Evolutionary conservation across 1,284 basidiomycete species (phyloP).

Genomic region (Malassezia brasiliensis): DNA sequence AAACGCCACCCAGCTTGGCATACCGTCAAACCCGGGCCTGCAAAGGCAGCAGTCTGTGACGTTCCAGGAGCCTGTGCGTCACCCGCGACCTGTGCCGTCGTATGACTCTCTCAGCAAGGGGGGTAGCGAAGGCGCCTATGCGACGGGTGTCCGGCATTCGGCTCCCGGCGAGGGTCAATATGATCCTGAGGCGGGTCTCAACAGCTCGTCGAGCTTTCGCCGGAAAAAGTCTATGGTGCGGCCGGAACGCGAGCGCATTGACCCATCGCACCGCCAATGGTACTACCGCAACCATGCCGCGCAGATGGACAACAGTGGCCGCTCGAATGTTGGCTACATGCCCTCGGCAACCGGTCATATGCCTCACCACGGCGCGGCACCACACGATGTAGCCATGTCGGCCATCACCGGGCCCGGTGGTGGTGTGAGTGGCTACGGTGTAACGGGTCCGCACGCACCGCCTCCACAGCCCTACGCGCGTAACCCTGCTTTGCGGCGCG

Average conservation of each 20-base stretch:
- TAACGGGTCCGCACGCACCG: slow-evolving; percentile 30
- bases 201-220: slow-evolving; percentile 49
- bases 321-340: slow-evolving; percentile 38
- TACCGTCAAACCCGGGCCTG: not conserved
- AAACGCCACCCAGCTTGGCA: too few relatives aligned
- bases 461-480: slow-evolving; percentile 18
- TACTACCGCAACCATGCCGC: slow-evolving; percentile 86
- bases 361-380: slow-evolving; percentile 44
- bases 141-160: not conserved
- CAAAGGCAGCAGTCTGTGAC: not conserved
- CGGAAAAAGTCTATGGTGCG: slow-evolving; percentile 87
- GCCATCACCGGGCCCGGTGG: slow-evolving; percentile 40
- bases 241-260: slow-evolving; percentile 92
- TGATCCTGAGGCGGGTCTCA: slow-evolving; percentile 37
- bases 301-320: slow-evolving; percentile 54
- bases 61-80: not conserved
- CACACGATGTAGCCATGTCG: slow-evolving; percentile 25
- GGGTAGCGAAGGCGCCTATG: not conserved
- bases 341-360: slow-evolving; percentile 46
- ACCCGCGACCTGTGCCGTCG: not conserved
- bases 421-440: slow-evolving; percentile 44
- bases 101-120: not conserved
- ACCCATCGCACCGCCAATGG: slow-evolving; percentile 86
- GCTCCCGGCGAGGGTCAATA: slow-evolving; percentile 7
- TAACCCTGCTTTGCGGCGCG: slow-evolving; percentile 34